These are phyloP conservation scores for Oidiodendron maius DNA, from an alignment of 495 filamentous ascomycete genomes.

Conservation along the genomic window DNA sequence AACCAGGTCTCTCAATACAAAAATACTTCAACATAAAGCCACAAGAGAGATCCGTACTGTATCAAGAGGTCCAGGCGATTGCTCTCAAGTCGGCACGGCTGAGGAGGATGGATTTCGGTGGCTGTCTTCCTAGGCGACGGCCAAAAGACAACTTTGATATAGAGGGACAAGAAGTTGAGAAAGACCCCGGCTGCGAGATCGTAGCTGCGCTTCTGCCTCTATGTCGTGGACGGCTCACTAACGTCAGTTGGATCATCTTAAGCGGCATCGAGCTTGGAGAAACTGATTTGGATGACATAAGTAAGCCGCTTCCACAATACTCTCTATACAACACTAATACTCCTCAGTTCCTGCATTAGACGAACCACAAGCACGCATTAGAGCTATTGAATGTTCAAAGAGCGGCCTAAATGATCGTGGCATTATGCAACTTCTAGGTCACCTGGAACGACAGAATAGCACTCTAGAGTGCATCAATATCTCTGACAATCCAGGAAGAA, in stretches of 20 bases:
- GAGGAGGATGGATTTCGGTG: slow-evolving; percentile 59
- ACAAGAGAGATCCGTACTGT: slow-evolving; percentile 54
- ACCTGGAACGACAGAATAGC: slow-evolving; percentile 56
- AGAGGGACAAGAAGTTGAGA: slow-evolving; percentile 37
- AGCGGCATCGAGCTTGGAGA: slow-evolving; percentile 81
- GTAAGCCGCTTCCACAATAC: not conserved
- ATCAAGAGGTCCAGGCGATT: slow-evolving; percentile 69
- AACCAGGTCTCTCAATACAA: slow-evolving; percentile 38
- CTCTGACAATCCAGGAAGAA: slow-evolving; percentile 66
- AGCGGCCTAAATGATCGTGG: slow-evolving; percentile 63
- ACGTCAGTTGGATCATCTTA: slow-evolving; percentile 73
- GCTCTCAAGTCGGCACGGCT: slow-evolving; percentile 60
- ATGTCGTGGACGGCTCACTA: slow-evolving; percentile 66
- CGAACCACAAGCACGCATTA: slow-evolving; percentile 49
- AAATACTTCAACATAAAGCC: slow-evolving; percentile 44
- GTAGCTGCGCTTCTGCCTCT: slow-evolving; percentile 73
- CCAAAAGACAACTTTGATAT: slow-evolving; percentile 28
- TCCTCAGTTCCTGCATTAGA: slow-evolving; percentile 15
- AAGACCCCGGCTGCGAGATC: slow-evolving; percentile 70
- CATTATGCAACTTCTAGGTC: slow-evolving; percentile 50
- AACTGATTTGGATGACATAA: slow-evolving; percentile 57
- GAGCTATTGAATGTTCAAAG: slow-evolving; percentile 74
- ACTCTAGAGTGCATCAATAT: slow-evolving; percentile 75
- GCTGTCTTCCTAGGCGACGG: slow-evolving; percentile 45
- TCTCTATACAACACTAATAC: not conserved